A percentile compares a stretch with the other conserved stretches of the same genome.
These are phyloP conservation scores for Malassezia equina DNA, from an alignment of 1,284 basidiomycete species.

Conservation along the genomic window DNA sequence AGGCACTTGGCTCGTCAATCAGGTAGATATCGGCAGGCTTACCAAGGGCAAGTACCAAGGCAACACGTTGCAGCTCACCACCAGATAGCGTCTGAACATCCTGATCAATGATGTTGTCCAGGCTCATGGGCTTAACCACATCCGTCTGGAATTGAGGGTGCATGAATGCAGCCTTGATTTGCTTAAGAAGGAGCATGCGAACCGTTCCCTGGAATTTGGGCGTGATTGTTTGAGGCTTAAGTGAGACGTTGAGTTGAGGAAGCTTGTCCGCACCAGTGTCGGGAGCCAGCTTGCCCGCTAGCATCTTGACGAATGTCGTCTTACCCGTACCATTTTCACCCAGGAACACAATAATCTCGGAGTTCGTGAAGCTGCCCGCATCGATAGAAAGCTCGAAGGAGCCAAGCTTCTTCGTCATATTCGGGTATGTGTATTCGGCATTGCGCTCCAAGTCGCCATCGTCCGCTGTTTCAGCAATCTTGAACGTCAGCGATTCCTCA, in stretches of 20 bases:
- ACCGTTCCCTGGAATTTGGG: slow-evolving; percentile 48
- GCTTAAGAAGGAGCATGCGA: slow-evolving; percentile 47
- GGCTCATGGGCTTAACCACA: slow-evolving; percentile 47
- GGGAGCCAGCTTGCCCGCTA: slow-evolving; percentile 45
- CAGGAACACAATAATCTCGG: slow-evolving; percentile 47
- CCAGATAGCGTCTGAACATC: slow-evolving; percentile 47
- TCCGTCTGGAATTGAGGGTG: slow-evolving; percentile 49
- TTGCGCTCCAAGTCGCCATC: slow-evolving; percentile 37
- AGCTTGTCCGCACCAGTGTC: slow-evolving; percentile 39
- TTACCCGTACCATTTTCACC: slow-evolving; percentile 48
- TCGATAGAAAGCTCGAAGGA: slow-evolving; percentile 43
- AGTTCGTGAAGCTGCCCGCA: slow-evolving; percentile 42
- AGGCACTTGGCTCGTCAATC: slow-evolving; percentile 47
- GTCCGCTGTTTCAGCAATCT: slow-evolving; percentile 47
- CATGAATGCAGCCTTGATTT: slow-evolving; percentile 47
- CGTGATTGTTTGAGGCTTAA: slow-evolving; percentile 48
- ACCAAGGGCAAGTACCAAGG: slow-evolving; percentile 43
- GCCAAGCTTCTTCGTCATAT: slow-evolving; percentile 46
- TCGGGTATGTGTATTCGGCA: slow-evolving; percentile 36
- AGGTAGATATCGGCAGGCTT: slow-evolving; percentile 47
- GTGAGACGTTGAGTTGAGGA: slow-evolving; percentile 44
- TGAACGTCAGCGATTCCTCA: slow-evolving; percentile 45
- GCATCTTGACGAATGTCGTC: slow-evolving; percentile 48
- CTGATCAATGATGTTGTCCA: slow-evolving; percentile 47
- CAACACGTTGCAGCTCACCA: slow-evolving; percentile 47